phyloP scores from a whole-genome alignment of 805 yeast genomes.

The Hanseniaspora mollemarum region DNA sequence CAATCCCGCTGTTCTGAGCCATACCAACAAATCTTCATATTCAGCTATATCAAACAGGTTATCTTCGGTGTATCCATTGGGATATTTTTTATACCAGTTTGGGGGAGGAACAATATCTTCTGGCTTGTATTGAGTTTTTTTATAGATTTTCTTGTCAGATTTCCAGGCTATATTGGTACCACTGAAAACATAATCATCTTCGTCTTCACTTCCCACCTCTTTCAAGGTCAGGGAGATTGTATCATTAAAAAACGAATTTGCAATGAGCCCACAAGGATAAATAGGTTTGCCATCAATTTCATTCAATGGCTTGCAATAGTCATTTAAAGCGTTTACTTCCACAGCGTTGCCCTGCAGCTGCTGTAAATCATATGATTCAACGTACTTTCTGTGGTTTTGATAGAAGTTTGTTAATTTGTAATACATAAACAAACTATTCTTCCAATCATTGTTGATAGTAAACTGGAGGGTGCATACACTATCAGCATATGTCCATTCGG shows the following conservation, averaged over 20 bases:
- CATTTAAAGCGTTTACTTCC: conserved; percentile 37
- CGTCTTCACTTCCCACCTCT: conserved; percentile 23
- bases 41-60: conserved; percentile 57
- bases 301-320: conserved; percentile 31
- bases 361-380: conserved; percentile 64
- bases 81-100: conserved; percentile 60
- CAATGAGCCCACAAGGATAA: conserved; percentile 78
- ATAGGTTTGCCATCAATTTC: conserved; percentile 32
- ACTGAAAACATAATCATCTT: conserved; percentile 33
- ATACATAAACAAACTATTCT: conserved; percentile 62
- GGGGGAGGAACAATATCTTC: conserved; percentile 70
- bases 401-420: conserved; percentile 81
- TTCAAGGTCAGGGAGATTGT: conserved; percentile 45
- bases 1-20: conserved; percentile 90
- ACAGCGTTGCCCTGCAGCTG: conserved; percentile 75
- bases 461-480: conserved; percentile 57
- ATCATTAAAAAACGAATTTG: conserved; percentile 70
- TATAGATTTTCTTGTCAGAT: conserved; percentile 51
- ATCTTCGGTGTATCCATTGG: conserved; percentile 59
- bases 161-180: conserved; percentile 59
- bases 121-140: conserved; percentile 50
- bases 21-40: conserved; percentile 66
- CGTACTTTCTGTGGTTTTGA: conserved; percentile 92
- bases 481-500: conserved; percentile 54
- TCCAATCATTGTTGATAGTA: conserved; percentile 56